phyloP scores from a whole-genome alignment of 306 rosid genomes.

The Boehmeria nivea region DNA sequence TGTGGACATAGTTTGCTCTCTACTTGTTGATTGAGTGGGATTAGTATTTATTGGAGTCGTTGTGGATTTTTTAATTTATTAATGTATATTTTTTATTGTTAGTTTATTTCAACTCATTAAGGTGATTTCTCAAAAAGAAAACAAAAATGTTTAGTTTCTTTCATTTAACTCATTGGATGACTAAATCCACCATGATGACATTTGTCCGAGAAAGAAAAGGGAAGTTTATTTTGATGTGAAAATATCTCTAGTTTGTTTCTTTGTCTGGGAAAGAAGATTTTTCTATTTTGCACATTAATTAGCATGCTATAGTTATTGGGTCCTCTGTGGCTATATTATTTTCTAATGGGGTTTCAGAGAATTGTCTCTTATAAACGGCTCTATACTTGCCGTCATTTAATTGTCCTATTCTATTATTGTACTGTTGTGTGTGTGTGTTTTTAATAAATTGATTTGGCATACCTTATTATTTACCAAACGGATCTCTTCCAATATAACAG shows the following conservation, averaged over 20 bases:
- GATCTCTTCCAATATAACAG: not conserved
- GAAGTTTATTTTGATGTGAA: no score
- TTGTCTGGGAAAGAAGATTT: no score
- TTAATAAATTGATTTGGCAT: not conserved
- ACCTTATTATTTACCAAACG: not conserved
- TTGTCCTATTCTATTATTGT: not conserved
- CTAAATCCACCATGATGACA: no score
- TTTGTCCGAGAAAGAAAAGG: no score
- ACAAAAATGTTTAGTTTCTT: no score
- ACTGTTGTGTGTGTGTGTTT: not conserved
- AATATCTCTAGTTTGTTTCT: no score
- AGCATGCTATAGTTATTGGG: not conserved
- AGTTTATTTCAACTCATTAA: no score
- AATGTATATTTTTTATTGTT: not conserved
- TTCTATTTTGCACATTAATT: no score
- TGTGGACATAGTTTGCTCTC: no score
- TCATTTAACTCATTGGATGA: no score
- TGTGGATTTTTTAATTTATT: slow-evolving; percentile 2
- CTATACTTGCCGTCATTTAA: not conserved
- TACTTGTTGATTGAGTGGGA: no score
- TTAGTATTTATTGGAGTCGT: not conserved
- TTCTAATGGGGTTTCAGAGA: not conserved
- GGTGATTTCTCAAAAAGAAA: no score
- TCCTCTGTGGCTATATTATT: not conserved
- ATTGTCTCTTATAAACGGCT: not conserved